Conservation (phyloP, 768 basidiomycete genomes). For the Lactarius quietus region DNA sequence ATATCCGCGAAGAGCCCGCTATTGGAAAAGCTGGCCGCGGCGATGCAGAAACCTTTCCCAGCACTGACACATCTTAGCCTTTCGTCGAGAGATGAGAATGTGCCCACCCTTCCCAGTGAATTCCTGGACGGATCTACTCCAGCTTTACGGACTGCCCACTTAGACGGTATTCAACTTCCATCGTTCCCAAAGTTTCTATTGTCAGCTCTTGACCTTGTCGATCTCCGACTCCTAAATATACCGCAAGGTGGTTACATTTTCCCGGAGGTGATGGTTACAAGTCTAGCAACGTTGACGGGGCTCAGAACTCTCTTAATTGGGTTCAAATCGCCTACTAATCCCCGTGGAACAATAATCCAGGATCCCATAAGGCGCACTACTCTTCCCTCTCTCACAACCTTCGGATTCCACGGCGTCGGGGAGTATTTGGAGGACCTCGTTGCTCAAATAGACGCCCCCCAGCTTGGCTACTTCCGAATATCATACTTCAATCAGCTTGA, state of each 20-base stretch:
- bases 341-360: too few species aligned
- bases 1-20: too few species aligned
- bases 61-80: too few species aligned
- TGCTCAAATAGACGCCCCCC: background rate
- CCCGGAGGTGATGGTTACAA: background rate
- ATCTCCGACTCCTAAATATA: background rate
- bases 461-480: background rate
- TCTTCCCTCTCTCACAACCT: slow-evolving; percentile 3
- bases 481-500: background rate
- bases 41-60: too few species aligned
- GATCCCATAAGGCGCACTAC: background rate
- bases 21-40: too few species aligned
- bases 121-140: too few species aligned
- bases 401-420: background rate
- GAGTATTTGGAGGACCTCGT: slow-evolving; percentile 6
- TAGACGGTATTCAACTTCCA: too few species aligned
- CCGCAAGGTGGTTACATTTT: background rate
- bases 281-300: background rate
- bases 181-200: too few species aligned
- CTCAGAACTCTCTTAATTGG: background rate
- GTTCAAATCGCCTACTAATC: background rate
- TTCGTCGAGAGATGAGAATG: too few species aligned
- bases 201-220: too few species aligned
- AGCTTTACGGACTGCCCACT: too few species aligned
- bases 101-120: too few species aligned